phyloP scores from a whole-genome alignment of 805 yeast genomes.

The Pichia manshurica region DNA sequence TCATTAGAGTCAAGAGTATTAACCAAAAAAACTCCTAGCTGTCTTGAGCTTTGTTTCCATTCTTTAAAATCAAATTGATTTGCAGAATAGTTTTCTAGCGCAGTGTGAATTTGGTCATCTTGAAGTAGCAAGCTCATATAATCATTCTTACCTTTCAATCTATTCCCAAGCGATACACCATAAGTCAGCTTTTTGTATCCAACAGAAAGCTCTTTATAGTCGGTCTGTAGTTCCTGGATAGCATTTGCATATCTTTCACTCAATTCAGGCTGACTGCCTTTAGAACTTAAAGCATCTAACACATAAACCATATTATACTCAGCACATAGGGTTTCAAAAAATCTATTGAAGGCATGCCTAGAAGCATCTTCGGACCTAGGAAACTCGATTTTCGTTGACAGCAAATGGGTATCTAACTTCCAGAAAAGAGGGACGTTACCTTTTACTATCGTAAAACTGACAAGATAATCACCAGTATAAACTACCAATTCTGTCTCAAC shows the following conservation, averaged over 20 bases:
- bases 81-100: constrained; percentile 42
- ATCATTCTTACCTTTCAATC: constrained; percentile 28
- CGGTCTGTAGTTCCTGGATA: constrained; percentile 13
- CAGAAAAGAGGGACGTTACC: constrained; percentile 55
- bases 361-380: constrained; percentile 51
- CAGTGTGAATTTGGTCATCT: constrained; percentile 18
- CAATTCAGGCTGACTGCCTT: constrained; percentile 40
- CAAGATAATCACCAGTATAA: constrained; percentile 29
- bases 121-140: constrained; percentile 20
- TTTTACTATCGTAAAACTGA: constrained; percentile 40
- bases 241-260: constrained; percentile 34
- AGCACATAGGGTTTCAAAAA: constrained; percentile 40
- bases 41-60: constrained; percentile 38
- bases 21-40: constrained; percentile 45
- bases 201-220: constrained; percentile 11
- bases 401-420: constrained; percentile 43
- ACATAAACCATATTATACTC: constrained; percentile 48
- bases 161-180: constrained; percentile 27
- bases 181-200: constrained; percentile 34
- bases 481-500: constrained; percentile 48
- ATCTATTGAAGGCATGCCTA: constrained; percentile 45
- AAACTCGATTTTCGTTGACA: constrained; percentile 41
- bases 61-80: constrained; percentile 36
- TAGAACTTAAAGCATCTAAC: constrained; percentile 41
- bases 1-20: constrained; percentile 46